Percentiles rank a stretch among this genome's conserved stretches.
Conservation (phyloP, 2,329 filamentous ascomycete genomes). For the Fusarium sp. region DNA sequence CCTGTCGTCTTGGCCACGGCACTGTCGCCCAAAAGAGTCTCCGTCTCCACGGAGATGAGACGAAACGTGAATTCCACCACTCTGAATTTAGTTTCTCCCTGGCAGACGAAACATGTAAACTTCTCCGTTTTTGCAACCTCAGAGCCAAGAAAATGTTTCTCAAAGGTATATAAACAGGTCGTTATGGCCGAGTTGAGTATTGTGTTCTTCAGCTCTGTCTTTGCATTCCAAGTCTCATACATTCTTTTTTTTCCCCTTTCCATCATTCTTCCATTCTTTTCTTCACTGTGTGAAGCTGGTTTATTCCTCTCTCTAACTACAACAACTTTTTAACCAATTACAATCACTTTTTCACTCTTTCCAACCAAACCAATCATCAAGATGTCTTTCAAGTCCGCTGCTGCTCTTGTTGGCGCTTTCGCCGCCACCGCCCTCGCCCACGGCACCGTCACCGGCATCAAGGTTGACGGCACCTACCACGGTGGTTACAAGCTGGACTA, state of each 20-base stretch:
- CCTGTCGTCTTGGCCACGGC: constrained; percentile 20
- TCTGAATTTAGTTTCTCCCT: constrained; percentile 26
- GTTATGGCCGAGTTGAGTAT: not conserved
- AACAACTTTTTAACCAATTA: not conserved
- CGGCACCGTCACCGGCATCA: constrained; percentile 41
- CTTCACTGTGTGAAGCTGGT: constrained; percentile 49
- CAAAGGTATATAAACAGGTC: constrained; percentile 26
- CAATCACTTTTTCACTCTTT: not conserved
- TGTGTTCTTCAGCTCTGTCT: constrained; percentile 31
- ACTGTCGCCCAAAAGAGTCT: constrained; percentile 25
- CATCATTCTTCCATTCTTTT: constrained; percentile 34
- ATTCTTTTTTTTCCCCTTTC: constrained; percentile 18
- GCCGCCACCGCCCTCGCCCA: constrained; percentile 39
- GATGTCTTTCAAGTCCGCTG: constrained; percentile 40
- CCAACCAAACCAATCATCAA: constrained; percentile 5
- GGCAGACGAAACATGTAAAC: constrained; percentile 8
- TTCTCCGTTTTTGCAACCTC: not conserved
- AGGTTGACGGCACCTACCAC: constrained; percentile 36
- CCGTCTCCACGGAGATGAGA: constrained; percentile 39
- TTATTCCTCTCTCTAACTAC: constrained; percentile 18
- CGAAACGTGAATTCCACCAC: constrained; percentile 37
- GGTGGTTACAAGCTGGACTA: constrained; percentile 34
- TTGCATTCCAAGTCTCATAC: constrained; percentile 26
- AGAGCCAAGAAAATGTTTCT: not conserved
- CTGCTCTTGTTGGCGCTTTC: constrained; percentile 37